Base-by-base conservation (phyloP, 2,329 filamentous ascomycete species). In the Penicillium thymicola region DNA sequence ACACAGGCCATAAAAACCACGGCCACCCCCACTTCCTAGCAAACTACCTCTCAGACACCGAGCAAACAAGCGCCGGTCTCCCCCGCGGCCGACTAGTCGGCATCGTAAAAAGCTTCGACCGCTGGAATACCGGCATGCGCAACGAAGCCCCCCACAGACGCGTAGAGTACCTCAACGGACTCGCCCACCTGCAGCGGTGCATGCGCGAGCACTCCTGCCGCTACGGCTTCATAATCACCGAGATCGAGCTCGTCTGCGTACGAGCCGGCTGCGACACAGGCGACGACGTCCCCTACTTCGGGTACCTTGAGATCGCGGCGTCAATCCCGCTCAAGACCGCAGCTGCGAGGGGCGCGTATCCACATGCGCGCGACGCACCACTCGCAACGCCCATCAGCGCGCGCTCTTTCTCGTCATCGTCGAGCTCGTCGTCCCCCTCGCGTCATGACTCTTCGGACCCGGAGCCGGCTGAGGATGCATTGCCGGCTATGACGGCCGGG, bases 121-220 rank as follows among this genome's bases (percentile, higher is more conserved):
- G 90, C 67, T 97, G 95, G 89, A 96, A 96, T 80, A 94, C 91
- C 1, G 90, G 89, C 60, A 96, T 96, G 90, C 89, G 92, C 58
- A 85, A 87, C 58, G 90, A 95, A 73, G 86, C 87, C 43, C 90
- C 92, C 62, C 84, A 91, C 73, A 89, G 92, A 76, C 88, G 89
- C 57, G 90, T 96, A 56, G 87, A 93, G 75, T 97, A 97, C 78
- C 87, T 97, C 21, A 87, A 89, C 49, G 90, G 90, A 1, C 85
- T 97, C 5, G 83, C 92, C 0, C 90, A 95, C 66, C 80, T 97
- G 43, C 93, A 97, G 75, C 85, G 90, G 70, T 87, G 88, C 69
- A 96, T 97, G 91, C 91, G 93, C 73, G 91, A 96, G 76, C 90
- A 96, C 76, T 87, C 87, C 64, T 95, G 90, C 71, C 87, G 93